Evolutionary conservation across 441 rosid genomes (phyloP).

Genomic region (Raphanus hybrid): DNA sequence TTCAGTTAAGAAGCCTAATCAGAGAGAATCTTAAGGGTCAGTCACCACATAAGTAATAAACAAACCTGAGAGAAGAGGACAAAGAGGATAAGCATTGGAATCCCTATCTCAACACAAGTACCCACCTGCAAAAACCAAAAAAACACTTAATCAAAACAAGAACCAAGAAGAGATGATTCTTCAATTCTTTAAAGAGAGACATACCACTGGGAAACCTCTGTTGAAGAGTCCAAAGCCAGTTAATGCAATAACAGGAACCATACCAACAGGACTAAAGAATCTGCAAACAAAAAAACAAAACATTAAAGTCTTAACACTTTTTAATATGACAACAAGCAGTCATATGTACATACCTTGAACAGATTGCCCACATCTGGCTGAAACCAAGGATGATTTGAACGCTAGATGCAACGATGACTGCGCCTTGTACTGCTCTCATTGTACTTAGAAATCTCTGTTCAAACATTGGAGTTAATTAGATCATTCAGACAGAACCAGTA

Average conservation of each 20-base stretch:
- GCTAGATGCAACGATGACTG: slow-evolving; percentile 94
- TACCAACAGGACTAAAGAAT: slow-evolving; percentile 98
- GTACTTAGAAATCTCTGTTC: slow-evolving; percentile 85
- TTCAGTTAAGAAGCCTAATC: slow-evolving; percentile 17
- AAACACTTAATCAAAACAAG: neutral
- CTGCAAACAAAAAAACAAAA: slow-evolving; percentile 48
- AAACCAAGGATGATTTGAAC: slow-evolving; percentile 93
- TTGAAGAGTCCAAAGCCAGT: slow-evolving; percentile 97
- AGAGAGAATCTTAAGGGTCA: neutral
- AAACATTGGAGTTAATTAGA: neutral
- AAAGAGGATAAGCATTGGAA: slow-evolving; percentile 92
- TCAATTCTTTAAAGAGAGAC: slow-evolving; percentile 23
- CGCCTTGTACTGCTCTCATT: slow-evolving; percentile 99
- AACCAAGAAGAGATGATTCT: slow-evolving; percentile 9
- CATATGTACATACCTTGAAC: slow-evolving; percentile 88
- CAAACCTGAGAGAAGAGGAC: slow-evolving; percentile 86
- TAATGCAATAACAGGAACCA: slow-evolving; percentile 97
- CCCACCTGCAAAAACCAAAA: slow-evolving; percentile 63
- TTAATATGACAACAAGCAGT: neutral
- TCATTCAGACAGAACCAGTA: neutral
- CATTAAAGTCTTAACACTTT: slow-evolving; percentile 14
- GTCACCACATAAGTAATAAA: slow-evolving; percentile 31
- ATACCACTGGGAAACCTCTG: slow-evolving; percentile 98
- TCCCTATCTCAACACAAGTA: slow-evolving; percentile 87
- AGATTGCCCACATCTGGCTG: slow-evolving; percentile 97